Conservation (phyloP, 306 rosid species). For the Pyrus bretschneideri region DNA sequence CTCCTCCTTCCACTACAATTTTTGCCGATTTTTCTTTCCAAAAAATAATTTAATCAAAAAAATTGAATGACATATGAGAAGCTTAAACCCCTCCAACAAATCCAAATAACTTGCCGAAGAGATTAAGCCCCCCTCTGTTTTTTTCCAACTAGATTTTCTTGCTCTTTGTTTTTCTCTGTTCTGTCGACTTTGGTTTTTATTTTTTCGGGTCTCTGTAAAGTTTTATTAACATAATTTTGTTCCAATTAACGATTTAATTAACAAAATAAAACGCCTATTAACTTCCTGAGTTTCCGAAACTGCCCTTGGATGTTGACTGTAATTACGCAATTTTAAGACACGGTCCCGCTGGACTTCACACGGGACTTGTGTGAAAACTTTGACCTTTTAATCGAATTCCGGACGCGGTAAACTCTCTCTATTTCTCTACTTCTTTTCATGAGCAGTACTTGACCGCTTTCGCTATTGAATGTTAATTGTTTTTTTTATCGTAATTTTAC, state of each 20-base stretch:
- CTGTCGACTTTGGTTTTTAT: constrained; percentile 15
- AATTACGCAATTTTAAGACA: constrained; percentile 21
- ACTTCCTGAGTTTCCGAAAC: background rate
- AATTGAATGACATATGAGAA: constrained; percentile 4
- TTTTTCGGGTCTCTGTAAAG: background rate
- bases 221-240: constrained; percentile 1
- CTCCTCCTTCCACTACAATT: constrained; percentile 12
- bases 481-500: too few relatives aligned
- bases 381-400: constrained; percentile 12
- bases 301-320: constrained; percentile 14
- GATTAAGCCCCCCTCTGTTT: constrained; percentile 29
- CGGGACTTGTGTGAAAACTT: constrained; percentile 13
- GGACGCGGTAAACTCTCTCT: constrained; percentile 30
- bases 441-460: fast-evolving
- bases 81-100: constrained; percentile 46
- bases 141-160: background rate
- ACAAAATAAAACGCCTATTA: constrained; percentile 21
- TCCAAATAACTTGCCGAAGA: constrained; percentile 25
- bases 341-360: background rate
- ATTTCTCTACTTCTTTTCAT: background rate
- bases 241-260: constrained; percentile 18
- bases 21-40: constrained; percentile 16
- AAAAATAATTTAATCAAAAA: background rate
- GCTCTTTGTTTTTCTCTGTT: constrained; percentile 7
- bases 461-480: fast-evolving